Evolutionary conservation across 129 eudicot species (phyloP).

Genomic region (Solidago caesia): DNA sequence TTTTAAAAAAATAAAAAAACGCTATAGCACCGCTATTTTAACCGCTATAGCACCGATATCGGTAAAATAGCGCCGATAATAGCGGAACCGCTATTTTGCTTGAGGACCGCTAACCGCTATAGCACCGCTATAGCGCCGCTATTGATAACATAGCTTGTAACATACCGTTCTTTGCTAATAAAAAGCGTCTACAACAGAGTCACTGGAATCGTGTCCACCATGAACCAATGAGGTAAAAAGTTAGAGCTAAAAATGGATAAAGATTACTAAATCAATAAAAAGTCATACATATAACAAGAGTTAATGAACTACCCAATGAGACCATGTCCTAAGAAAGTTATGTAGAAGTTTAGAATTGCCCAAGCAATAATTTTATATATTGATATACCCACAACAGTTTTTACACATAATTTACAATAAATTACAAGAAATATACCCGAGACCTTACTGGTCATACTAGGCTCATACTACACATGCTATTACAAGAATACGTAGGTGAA

Average conservation of each 20-base stretch:
- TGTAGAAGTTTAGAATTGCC: conserved; percentile 14
- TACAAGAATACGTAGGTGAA: conserved; percentile 27
- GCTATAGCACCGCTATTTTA: no score
- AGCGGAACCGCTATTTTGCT: no score
- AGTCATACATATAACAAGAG: background rate
- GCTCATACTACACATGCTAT: conserved; percentile 29
- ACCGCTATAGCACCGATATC: no score
- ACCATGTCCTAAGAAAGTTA: background rate
- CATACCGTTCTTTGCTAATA: conserved; percentile 1
- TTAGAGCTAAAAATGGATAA: background rate
- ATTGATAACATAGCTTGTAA: no score
- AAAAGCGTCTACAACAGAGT: background rate
- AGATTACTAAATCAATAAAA: background rate
- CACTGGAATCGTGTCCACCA: background rate
- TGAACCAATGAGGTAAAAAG: conserved; percentile 5
- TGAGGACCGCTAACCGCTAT: no score
- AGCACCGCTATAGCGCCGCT: no score
- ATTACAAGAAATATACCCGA: conserved; percentile 39
- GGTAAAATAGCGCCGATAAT: no score
- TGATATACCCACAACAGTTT: conserved; percentile 29
- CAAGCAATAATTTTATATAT: conserved; percentile 16
- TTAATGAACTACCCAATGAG: conserved; percentile 4
- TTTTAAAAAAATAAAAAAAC: no score
- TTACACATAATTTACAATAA: conserved; percentile 58
- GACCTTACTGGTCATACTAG: conserved; percentile 35